Evolutionary conservation across 164 flowering plant species (phyloP).

Genomic region (Magnolia sinica): DNA sequence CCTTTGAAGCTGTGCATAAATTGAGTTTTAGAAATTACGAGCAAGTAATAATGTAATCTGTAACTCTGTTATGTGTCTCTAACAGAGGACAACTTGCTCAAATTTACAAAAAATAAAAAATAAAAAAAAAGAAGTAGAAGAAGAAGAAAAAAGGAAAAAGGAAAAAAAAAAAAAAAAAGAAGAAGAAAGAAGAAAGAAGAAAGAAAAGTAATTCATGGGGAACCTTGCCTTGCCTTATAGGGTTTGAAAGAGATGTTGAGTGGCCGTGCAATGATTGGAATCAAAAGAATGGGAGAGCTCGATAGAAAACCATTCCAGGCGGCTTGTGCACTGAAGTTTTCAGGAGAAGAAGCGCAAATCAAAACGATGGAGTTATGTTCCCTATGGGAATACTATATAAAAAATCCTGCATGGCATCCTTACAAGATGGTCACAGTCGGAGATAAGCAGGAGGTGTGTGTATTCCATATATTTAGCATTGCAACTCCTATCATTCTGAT

Average conservation of each 20-base stretch:
- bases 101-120: too few relatives aligned
- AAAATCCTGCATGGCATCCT: background rate
- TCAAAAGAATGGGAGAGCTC: background rate
- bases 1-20: too few relatives aligned
- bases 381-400: background rate
- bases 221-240: background rate
- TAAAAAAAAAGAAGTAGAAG: too few relatives aligned
- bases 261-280: background rate
- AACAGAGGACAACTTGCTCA: background rate
- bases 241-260: background rate
- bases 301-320: background rate
- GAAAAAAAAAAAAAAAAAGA: too few relatives aligned
- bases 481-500: too few relatives aligned
- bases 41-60: background rate
- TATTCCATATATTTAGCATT: too few relatives aligned
- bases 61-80: background rate
- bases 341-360: background rate
- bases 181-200: too few relatives aligned
- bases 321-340: background rate
- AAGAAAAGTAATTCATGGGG: background rate
- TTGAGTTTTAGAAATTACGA: too few relatives aligned
- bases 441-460: background rate
- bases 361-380: background rate
- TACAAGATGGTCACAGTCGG: background rate
- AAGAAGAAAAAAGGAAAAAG: too few relatives aligned